Evolutionary conservation across 2,329 filamentous ascomycete species (phyloP), one percentile per base, ranked within the genome.

Genomic region (Fusarium austroafricanum): DNA sequence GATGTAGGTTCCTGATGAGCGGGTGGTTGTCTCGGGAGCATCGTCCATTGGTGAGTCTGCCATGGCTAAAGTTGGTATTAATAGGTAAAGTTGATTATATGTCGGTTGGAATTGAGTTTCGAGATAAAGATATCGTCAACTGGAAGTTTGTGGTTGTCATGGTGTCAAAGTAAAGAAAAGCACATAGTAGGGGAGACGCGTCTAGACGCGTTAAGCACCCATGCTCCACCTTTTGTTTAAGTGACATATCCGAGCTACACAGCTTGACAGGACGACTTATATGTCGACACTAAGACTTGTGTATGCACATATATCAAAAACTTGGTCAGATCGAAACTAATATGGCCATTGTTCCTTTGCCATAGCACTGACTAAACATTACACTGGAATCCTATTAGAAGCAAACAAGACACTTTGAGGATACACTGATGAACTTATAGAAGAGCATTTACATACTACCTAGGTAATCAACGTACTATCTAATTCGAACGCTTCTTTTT

Each of bases 1-100:
- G 65, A 92, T 80, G 79, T 90, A 93, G 63, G 67, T 68, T 33
- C 70, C 38, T 43, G 66, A 62, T 39, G 55, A 31, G 29, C 37
- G 56, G 37, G 39, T 47, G 53, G 47, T 43, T 51, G 58, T 63
- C 43, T 63, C 49, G n/a, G 58, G 71, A 40, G 73, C 55, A 47
- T 77, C 71, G 40, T 82, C 80, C 57, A 73, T 71, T 69, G 78
- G 79, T 4, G 78, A 75, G 71, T 84, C 81, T 58, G 80, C 79
- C 79, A 82, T 83, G 65, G 43, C 67, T 6, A 35, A 10, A 15
- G 9, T 35, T 35, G 6, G 14, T 29, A n/a, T 10, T 28, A 7
- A 31, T 9, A 8, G 15, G 5, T 38, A 2, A 12, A 40, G 21
- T 11, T 9, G 17, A 21, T 33, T 45, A 46, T 7, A 26, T 18